Evolutionary conservation across 768 basidiomycete species (phyloP), one percentile per base, ranked within the genome.

Genomic region (Leccinum aurantiacum): DNA sequence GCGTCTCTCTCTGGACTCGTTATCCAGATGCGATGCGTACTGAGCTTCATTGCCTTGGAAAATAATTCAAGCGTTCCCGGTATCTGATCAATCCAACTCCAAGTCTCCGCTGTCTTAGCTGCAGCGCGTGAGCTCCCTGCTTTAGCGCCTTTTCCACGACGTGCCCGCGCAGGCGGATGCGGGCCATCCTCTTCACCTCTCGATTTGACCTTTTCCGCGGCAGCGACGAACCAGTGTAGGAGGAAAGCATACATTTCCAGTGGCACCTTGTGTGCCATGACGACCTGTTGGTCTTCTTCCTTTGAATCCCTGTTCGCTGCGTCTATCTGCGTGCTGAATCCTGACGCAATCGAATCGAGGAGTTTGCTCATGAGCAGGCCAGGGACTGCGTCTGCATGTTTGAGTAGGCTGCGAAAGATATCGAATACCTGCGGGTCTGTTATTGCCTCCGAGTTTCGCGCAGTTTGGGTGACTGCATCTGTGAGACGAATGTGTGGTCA

Each of bases 231-330:
- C 95, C 95, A 98, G 61, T 88, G 82, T n/a, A 97, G 75, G 25
- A 98, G 77, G 71, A 98, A 98, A 7, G 89, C 90, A 72, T 93
- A 98, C 80, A 91, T 87, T 72, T 98, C 97, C 60, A 99, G 79
- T 0, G 93, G 85, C 3, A 70, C 63, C 71, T 88, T 91, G 73
- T 94, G 93, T 0, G 78, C 67, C 63, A 81, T 73, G 66, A 83
- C 80, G 2, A 80, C 77, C 58, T 88, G 79, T 59, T 86, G 82
- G 53, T 88, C 84, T 27, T 89, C 91, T 6, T 82, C 77, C 9
- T 90, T 87, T 25, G 91, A 74, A 63, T 93, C 91, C 55, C 81
- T 82, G 31, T 81, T 68, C 4, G 91, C 86, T 22, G 83, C 79
- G 19, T 95, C 93, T 48, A 93, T 77, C 72, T 93, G 87, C 2